Conservation (phyloP, 2,329 filamentous ascomycete genomes). For the Trichothecium roseum region DNA sequence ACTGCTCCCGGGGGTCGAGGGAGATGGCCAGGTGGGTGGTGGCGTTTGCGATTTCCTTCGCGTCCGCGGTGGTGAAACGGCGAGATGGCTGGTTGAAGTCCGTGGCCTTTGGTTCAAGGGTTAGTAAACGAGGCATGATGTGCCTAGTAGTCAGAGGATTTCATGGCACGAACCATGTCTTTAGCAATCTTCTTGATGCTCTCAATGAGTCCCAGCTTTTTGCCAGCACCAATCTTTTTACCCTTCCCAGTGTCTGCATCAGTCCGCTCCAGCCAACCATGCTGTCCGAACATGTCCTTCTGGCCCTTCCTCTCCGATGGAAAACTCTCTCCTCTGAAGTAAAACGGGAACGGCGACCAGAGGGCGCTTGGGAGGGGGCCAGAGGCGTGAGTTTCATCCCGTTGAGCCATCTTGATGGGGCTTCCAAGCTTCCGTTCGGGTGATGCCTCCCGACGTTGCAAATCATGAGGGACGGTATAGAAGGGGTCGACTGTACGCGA, state of each 20-base stretch:
- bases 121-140: slow-evolving; percentile 8
- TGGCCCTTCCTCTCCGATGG: slow-evolving; percentile 27
- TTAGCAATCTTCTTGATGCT: slow-evolving; percentile 42
- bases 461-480: no score
- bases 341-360: slow-evolving; percentile 32
- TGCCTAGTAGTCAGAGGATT: neutral
- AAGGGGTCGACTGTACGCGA: no score
- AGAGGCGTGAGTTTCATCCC: neutral
- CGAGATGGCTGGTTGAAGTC: slow-evolving; percentile 25
- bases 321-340: slow-evolving; percentile 27
- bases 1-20: slow-evolving; percentile 44
- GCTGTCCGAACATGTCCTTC: slow-evolving; percentile 43
- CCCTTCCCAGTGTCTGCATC: slow-evolving; percentile 11
- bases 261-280: slow-evolving; percentile 46
- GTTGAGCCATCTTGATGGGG: no score
- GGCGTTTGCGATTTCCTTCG: slow-evolving; percentile 14
- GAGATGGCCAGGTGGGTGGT: slow-evolving; percentile 32
- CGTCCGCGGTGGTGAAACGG: slow-evolving; percentile 17
- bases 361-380: slow-evolving; percentile 11
- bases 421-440: no score
- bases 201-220: slow-evolving; percentile 31
- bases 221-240: slow-evolving; percentile 17
- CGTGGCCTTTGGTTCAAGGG: slow-evolving; percentile 12
- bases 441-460: no score
- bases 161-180: slow-evolving; percentile 32